Evolutionary conservation across 2,329 filamentous ascomycete genomes (phyloP).

Genomic region (Nemania sp.): DNA sequence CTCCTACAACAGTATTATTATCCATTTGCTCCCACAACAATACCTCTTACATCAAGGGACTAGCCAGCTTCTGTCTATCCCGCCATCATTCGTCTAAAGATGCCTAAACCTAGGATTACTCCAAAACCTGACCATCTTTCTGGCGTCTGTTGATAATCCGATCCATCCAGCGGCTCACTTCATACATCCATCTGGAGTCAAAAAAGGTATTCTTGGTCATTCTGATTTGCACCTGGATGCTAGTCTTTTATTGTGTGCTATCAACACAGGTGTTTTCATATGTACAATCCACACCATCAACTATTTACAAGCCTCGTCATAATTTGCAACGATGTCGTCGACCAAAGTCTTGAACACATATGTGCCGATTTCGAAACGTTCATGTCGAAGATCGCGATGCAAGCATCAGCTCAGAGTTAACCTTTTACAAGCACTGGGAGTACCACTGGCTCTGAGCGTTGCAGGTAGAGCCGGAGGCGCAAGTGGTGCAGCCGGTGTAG

Average conservation of each 20-base stretch:
- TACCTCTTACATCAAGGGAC: background rate
- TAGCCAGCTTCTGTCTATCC: background rate
- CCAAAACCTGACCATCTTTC: too few relatives aligned
- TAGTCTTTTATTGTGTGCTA: background rate
- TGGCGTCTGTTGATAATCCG: too few relatives aligned
- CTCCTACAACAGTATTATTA: too few relatives aligned
- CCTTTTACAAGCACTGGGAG: conserved; percentile 21
- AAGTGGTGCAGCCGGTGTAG: conserved; percentile 14
- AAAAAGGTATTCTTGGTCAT: background rate
- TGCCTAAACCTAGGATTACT: background rate
- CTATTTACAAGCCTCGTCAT: background rate
- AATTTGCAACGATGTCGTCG: background rate
- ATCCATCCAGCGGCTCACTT: too few relatives aligned
- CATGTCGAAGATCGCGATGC: too few relatives aligned
- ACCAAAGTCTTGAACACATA: background rate
- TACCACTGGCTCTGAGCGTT: conserved; percentile 16
- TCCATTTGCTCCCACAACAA: background rate
- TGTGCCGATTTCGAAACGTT: too few relatives aligned
- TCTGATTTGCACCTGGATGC: background rate
- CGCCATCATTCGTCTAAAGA: background rate
- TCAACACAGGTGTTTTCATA: background rate
- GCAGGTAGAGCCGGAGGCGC: conserved; percentile 20
- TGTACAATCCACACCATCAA: conserved; percentile 1
- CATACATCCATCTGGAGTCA: too few relatives aligned
- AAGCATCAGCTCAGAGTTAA: too few relatives aligned